These are phyloP conservation scores for Acarospora socialis DNA, from an alignment of 2,329 filamentous ascomycete species.

Conservation along the genomic window DNA sequence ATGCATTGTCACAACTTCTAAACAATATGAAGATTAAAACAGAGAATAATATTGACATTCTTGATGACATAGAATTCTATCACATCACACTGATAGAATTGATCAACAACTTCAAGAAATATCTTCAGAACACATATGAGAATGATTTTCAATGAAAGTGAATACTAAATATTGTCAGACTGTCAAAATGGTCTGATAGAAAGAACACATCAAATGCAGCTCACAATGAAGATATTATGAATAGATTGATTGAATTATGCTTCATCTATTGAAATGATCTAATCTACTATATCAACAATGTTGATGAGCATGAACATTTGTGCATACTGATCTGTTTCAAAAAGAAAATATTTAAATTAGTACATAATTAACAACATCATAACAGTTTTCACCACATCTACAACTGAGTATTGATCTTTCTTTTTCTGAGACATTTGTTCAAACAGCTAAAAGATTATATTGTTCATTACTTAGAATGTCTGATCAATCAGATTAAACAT, in stretches of 20 bases:
- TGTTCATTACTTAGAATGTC: not conserved
- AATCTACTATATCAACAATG: not conserved
- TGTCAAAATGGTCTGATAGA: not conserved
- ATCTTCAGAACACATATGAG: not conserved
- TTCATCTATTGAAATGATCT: too few relatives aligned
- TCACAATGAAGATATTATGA: too few relatives aligned
- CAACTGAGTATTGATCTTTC: not conserved
- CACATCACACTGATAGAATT: too few relatives aligned
- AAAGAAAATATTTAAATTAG: not conserved
- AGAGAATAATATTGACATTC: not conserved
- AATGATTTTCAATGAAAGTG: too few relatives aligned
- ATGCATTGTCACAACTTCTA: not conserved
- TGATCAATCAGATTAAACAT: not conserved
- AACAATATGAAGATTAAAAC: too few relatives aligned
- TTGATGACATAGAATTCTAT: too few relatives aligned
- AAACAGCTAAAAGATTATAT: slow-evolving; percentile 2
- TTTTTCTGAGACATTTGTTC: slow-evolving; percentile 1
- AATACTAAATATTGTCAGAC: not conserved
- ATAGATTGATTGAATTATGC: too few relatives aligned
- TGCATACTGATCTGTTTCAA: not conserved
- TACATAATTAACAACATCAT: too few relatives aligned
- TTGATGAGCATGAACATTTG: not conserved
- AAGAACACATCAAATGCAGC: not conserved
- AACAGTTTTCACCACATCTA: not conserved
- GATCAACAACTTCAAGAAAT: not conserved